Evolutionary conservation across 176 grass and related monocot genomes (phyloP), one percentile per base, ranked within the genome.

Genomic region (Carex parvula): DNA sequence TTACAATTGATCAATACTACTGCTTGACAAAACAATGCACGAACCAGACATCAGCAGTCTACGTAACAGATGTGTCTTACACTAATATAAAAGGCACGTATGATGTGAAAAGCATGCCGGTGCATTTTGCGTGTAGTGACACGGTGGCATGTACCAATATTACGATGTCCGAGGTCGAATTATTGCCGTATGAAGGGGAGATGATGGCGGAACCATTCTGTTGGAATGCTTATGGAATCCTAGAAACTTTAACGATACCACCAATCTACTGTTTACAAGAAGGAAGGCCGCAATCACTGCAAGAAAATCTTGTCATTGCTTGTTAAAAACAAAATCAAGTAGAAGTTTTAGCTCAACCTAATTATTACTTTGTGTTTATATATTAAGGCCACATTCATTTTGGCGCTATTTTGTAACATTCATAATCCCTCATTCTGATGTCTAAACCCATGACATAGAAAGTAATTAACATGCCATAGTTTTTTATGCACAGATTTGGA

Each of bases 1-100:
- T 97, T 84, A 81, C 90, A 63, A 88, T 97, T 68, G 92, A 97
- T 88, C 92, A 94, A 84, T 97, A 92, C 87, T 97, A 92, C 83
- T 92, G 94, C 88, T 73, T 90, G 73, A 77, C 76, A 1, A 46
- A 71, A 56, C 61, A 81, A n/a, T 94, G 94, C 89, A 79, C 77
- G 70, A 94, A 94, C 78, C 88, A 92, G 84, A 89, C 84, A 15
- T 87, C 90, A 0, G 92, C 90, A 0, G 90, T 97, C 84, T 87
- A 88, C 29, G 85, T 97, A 10, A 70, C 84, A 5, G 94, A 87
- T 33, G 76, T 97, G 48, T 71, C 83, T 0, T 94, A 97, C 78
- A 56, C 69, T 21, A 84, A 87, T 81, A 89, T 97, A 78, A 91
- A 79, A n/a, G 92, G 94, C 15, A 92, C 94, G 0, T 97, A 97